A percentile compares a stretch with the other conserved stretches of the same genome.
Conservation (phyloP, 306 rosid species). For the Clitoria ternatea region DNA sequence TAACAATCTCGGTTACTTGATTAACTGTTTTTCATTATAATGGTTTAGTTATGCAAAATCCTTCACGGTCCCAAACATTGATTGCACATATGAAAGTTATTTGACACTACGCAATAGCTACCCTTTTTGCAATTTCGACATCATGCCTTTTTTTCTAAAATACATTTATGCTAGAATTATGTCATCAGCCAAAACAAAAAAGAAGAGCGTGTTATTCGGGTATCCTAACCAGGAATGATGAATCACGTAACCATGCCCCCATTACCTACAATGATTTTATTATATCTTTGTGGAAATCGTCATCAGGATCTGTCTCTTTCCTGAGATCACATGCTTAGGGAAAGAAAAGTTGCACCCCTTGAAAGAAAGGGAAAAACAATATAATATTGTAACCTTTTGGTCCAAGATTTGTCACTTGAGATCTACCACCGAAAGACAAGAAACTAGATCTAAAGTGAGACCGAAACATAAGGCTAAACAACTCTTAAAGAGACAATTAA, state of each 20-base stretch:
- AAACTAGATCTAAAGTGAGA: not conserved
- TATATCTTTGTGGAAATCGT: slow-evolving; percentile 19
- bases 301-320: not conserved
- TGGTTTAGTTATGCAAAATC: not conserved
- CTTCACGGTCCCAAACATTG: slow-evolving; percentile 14
- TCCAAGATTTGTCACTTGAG: slow-evolving; percentile 14
- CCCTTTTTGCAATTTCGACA: not conserved
- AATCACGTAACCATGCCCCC: slow-evolving; percentile 27
- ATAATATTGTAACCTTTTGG: not conserved
- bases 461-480: not conserved
- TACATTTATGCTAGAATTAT: slow-evolving; percentile 9
- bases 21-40: not conserved
- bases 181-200: not conserved
- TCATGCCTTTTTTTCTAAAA: not conserved
- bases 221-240: slow-evolving; percentile 19
- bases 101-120: not conserved
- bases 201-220: not conserved
- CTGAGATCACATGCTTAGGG: not conserved
- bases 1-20: not conserved
- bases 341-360: slow-evolving; percentile 7
- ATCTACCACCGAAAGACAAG: slow-evolving; percentile 25
- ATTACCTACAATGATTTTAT: slow-evolving; percentile 17
- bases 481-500: not conserved
- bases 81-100: not conserved
- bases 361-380: not conserved